Conservation (phyloP, 2,329 filamentous ascomycete genomes). For the Penicillium oxalicum region DNA sequence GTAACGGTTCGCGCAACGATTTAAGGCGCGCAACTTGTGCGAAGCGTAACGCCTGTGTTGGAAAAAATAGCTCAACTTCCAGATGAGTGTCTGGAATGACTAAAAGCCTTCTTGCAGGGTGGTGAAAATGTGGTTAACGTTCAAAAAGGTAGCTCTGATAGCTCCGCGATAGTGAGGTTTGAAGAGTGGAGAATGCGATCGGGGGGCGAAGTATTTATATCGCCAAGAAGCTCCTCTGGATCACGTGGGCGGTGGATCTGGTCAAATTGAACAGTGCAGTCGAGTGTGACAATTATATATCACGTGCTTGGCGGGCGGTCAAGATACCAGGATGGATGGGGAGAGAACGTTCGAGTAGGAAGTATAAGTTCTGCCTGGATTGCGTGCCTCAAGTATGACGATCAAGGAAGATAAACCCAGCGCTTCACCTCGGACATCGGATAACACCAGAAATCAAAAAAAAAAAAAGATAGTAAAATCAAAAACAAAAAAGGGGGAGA, state of each 20-base stretch:
- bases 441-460: slow-evolving; percentile 10
- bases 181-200: slow-evolving; percentile 37
- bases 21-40: slow-evolving; percentile 19
- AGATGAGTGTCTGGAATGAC: too few relatives aligned
- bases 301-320: background rate
- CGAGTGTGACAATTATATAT: too few relatives aligned
- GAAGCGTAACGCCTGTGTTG: slow-evolving; percentile 7
- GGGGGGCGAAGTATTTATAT: slow-evolving; percentile 36
- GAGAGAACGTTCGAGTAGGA: too few relatives aligned
- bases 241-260: slow-evolving; percentile 34
- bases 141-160: slow-evolving; percentile 17
- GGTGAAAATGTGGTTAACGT: too few relatives aligned
- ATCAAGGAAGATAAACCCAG: too few relatives aligned
- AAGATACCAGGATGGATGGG: background rate
- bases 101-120: too few relatives aligned
- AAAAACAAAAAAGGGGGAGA: background rate
- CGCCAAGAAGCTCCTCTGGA: slow-evolving; percentile 35
- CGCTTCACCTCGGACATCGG: background rate
- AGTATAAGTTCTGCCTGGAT: too few relatives aligned
- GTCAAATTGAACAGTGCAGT: background rate
- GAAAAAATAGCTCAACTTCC: too few relatives aligned
- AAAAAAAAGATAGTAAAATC: background rate
- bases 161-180: slow-evolving; percentile 25
- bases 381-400: too few relatives aligned
- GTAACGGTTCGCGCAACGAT: slow-evolving; percentile 13